phyloP scores from a whole-genome alignment of 2,329 filamentous ascomycete species.

The Eurotiales sp. region DNA sequence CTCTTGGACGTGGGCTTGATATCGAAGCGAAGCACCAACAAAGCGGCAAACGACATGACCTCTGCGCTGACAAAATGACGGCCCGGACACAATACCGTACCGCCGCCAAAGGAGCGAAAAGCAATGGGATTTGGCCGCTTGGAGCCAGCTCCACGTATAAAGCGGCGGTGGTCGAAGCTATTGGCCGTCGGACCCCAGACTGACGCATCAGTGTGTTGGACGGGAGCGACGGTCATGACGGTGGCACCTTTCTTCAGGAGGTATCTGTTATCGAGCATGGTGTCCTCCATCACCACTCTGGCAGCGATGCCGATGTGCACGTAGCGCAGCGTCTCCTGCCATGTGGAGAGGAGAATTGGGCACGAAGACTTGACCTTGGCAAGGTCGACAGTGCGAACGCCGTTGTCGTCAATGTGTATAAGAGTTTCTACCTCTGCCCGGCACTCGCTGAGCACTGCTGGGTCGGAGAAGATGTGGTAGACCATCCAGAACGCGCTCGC shows the following conservation, averaged over 20 bases:
- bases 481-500: background rate
- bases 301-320: background rate
- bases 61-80: background rate
- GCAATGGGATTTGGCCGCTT: background rate
- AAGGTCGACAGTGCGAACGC: background rate
- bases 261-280: background rate
- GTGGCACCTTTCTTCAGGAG: background rate
- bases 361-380: background rate
- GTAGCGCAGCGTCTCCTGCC: background rate
- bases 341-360: background rate
- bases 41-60: background rate
- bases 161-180: background rate
- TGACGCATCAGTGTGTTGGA: background rate
- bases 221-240: background rate
- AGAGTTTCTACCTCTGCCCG: background rate
- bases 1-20: too few species aligned
- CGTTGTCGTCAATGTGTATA: background rate
- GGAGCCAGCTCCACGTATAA: background rate
- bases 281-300: background rate
- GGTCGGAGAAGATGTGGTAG: background rate
- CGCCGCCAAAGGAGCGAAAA: background rate
- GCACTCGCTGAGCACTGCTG: background rate
- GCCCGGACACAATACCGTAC: background rate
- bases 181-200: background rate
- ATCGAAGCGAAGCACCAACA: background rate